Percentiles rank a stretch among this genome's conserved stretches.
phyloP scores from a whole-genome alignment of 2,329 filamentous ascomycete genomes.

The Thielaviopsis euricoi region DNA sequence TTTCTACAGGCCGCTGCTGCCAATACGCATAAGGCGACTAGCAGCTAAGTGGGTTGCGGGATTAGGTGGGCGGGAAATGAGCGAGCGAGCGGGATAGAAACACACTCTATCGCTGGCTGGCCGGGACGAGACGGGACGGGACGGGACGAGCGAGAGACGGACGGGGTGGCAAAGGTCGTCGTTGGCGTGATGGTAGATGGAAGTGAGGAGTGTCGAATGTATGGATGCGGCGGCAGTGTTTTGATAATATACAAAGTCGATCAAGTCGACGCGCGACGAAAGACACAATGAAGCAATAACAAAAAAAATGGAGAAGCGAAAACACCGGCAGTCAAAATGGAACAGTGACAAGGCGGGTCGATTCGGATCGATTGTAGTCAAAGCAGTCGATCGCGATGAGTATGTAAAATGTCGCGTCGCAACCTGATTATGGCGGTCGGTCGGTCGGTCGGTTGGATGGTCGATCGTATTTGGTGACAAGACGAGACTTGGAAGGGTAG shows the following conservation, averaged over 20 bases:
- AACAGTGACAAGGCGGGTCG: background rate
- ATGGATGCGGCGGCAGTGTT: too few species aligned
- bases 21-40: background rate
- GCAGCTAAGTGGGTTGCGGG: background rate
- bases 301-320: background rate
- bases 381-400: too few species aligned
- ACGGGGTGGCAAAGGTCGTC: background rate
- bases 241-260: too few species aligned
- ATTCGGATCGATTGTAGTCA: too few species aligned
- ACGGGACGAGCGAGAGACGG: too few species aligned
- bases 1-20: constrained; percentile 16
- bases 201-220: too few species aligned
- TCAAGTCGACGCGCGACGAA: background rate
- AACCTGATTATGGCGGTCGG: background rate
- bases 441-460: too few species aligned
- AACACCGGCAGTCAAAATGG: background rate
- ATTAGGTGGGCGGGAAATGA: background rate
- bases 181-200: too few species aligned
- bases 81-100: too few species aligned
- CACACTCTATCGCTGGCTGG: too few species aligned
- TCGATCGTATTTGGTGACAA: too few species aligned
- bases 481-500: background rate
- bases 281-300: background rate
- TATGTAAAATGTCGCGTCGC: background rate
- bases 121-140: too few species aligned